A percentile compares a stretch with the other conserved stretches of the same genome.
Evolutionary conservation across 306 rosid genomes (phyloP).

Genomic region (Fragaria iinumae): DNA sequence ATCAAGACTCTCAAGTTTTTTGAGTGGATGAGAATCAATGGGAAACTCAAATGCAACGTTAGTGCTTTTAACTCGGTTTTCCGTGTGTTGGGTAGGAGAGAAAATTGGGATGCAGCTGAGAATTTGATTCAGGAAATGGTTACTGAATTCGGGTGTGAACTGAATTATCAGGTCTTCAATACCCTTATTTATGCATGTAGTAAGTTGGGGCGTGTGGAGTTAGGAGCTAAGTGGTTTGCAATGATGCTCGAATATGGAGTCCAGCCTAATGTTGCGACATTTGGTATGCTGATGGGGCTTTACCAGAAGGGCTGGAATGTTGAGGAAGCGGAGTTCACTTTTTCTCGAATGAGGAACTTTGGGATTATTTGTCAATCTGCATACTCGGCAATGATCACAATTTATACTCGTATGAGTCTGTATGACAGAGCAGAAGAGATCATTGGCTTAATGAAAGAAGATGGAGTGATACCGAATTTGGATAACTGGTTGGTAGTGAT

Average conservation of each 20-base stretch:
- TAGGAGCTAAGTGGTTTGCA: constrained; percentile 63
- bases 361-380: constrained; percentile 64
- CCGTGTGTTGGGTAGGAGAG: constrained; percentile 50
- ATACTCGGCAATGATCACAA: constrained; percentile 72
- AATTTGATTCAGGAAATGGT: constrained; percentile 45
- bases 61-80: constrained; percentile 49
- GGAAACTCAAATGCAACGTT: constrained; percentile 53
- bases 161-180: constrained; percentile 61
- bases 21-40: constrained; percentile 64
- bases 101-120: constrained; percentile 71
- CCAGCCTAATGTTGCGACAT: constrained; percentile 64
- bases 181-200: constrained; percentile 61
- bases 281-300: constrained; percentile 80
- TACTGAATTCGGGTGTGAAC: constrained; percentile 38
- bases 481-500: constrained; percentile 77
- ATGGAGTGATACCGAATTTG: constrained; percentile 42
- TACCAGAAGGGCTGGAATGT: constrained; percentile 63
- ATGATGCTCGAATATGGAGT: constrained; percentile 61
- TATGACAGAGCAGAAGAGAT: constrained; percentile 64
- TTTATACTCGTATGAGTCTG: constrained; percentile 59
- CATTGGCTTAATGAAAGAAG: constrained; percentile 51
- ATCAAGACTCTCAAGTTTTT: constrained; percentile 53
- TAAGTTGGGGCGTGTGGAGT: constrained; percentile 39
- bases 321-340: constrained; percentile 71
- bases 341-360: constrained; percentile 53